phyloP scores from a whole-genome alignment of 192 early-diverging fungal genomes.

The Globomyces pollinis-pini region DNA sequence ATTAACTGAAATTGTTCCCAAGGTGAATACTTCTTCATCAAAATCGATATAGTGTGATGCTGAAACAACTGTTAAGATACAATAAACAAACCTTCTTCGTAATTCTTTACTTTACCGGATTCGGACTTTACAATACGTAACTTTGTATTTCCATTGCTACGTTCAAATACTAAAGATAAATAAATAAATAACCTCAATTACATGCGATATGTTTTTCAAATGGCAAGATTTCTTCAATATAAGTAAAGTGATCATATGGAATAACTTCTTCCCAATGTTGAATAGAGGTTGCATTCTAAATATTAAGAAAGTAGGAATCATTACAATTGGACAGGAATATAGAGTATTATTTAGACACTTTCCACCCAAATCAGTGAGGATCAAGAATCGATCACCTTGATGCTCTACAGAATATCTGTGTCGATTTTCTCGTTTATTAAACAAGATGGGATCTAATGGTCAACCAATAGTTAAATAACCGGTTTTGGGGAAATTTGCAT shows the following conservation, averaged over 20 bases:
- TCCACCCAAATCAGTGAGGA: constrained; percentile 34
- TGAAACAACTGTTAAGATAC: too few species aligned
- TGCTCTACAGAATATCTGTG: constrained; percentile 36
- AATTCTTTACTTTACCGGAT: too few species aligned
- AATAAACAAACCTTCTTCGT: too few species aligned
- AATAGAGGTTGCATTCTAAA: constrained; percentile 10
- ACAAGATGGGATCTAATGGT: constrained; percentile 14
- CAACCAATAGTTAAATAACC: constrained; percentile 13
- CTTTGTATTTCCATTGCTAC: too few species aligned
- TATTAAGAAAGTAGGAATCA: background rate
- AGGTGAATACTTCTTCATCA: background rate
- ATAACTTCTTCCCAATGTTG: constrained; percentile 30
- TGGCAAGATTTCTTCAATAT: constrained; percentile 11
- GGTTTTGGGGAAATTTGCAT: constrained; percentile 13
- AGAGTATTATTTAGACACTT: constrained; percentile 36
- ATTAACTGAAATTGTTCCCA: constrained; percentile 1
- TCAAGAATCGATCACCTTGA: constrained; percentile 32
- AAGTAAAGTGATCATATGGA: constrained; percentile 32
- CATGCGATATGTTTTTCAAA: constrained; percentile 15
- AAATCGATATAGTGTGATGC: constrained; percentile 1
- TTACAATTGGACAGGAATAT: constrained; percentile 16
- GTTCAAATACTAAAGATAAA: too few species aligned
- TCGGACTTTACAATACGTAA: too few species aligned
- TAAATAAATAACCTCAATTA: too few species aligned
- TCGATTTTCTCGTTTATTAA: constrained; percentile 24